Percentiles rank a stretch among this genome's conserved stretches.
Evolutionary conservation across 805 yeast genomes (phyloP).

Genomic region (Sungouiella blattae): DNA sequence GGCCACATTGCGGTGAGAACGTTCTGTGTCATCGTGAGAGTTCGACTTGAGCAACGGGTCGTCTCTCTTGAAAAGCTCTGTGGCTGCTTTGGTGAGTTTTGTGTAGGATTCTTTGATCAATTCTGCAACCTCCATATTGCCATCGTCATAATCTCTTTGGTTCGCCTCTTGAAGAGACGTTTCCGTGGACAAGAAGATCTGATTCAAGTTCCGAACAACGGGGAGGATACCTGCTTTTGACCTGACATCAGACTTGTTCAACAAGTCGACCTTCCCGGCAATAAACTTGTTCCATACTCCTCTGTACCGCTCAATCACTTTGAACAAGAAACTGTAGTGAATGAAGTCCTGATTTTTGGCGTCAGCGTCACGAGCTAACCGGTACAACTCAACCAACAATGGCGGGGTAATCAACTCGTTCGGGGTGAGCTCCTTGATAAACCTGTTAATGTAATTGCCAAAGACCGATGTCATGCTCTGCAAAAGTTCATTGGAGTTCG

Average conservation of each 20-base stretch:
- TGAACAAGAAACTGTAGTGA: slow-evolving; percentile 46
- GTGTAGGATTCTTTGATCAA: slow-evolving; percentile 30
- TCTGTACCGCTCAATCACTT: slow-evolving; percentile 48
- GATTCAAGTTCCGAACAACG: slow-evolving; percentile 30
- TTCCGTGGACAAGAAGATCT: slow-evolving; percentile 31
- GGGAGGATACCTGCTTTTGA: slow-evolving; percentile 37
- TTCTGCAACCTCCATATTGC: slow-evolving; percentile 15
- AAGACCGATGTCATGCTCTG: slow-evolving; percentile 47
- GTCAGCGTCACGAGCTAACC: slow-evolving; percentile 32
- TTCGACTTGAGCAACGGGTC: slow-evolving; percentile 43
- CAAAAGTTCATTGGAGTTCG: slow-evolving; percentile 45
- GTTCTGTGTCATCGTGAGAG: slow-evolving; percentile 42
- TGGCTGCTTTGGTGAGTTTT: slow-evolving; percentile 30
- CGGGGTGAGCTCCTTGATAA: slow-evolving; percentile 35
- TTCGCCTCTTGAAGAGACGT: slow-evolving; percentile 25
- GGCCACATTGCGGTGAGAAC: slow-evolving; percentile 37
- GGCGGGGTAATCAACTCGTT: slow-evolving; percentile 32
- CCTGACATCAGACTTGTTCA: slow-evolving; percentile 32
- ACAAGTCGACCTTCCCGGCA: slow-evolving; percentile 46
- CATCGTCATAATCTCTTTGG: slow-evolving; percentile 15
- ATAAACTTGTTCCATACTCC: slow-evolving; percentile 59
- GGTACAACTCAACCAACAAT: slow-evolving; percentile 28
- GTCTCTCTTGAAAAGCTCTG: slow-evolving; percentile 34
- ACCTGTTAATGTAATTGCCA: slow-evolving; percentile 33
- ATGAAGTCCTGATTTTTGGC: slow-evolving; percentile 59